Evolutionary conservation across 306 rosid genomes (phyloP).

Genomic region (Castanea sativa): DNA sequence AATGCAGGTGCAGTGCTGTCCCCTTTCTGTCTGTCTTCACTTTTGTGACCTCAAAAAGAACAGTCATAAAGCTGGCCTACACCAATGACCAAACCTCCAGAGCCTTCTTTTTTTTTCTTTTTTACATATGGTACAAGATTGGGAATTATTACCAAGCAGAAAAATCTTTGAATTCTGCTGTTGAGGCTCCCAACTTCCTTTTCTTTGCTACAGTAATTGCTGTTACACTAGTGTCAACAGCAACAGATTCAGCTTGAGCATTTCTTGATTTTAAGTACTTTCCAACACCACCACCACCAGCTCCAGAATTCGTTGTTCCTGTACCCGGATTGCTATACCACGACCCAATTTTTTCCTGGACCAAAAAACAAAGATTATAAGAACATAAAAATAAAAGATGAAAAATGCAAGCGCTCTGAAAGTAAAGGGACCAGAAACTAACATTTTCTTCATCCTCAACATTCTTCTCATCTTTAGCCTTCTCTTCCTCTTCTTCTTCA

Average conservation of each 20-base stretch:
- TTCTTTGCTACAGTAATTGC: conserved; percentile 56
- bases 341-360: conserved; percentile 80
- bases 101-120: neutral
- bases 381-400: conserved; percentile 3
- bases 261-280: conserved; percentile 75
- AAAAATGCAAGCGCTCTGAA: conserved; percentile 2
- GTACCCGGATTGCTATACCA: conserved; percentile 93
- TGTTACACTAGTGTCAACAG: conserved; percentile 30
- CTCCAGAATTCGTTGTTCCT: conserved; percentile 55
- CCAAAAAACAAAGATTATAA: conserved; percentile 10
- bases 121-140: conserved; percentile 15
- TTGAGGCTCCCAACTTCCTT: conserved; percentile 53
- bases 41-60: neutral
- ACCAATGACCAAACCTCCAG: neutral
- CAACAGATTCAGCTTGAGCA: conserved; percentile 46
- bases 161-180: conserved; percentile 68
- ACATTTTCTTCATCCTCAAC: conserved; percentile 82
- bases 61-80: neutral
- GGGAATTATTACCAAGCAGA: conserved; percentile 63
- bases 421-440: conserved; percentile 30
- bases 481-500: conserved; percentile 68
- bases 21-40: neutral
- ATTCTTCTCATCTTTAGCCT: conserved; percentile 53
- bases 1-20: neutral
- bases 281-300: conserved; percentile 69